These are phyloP conservation scores for Pichia gijzeniarum DNA, from an alignment of 805 yeast species.

Conservation along the genomic window DNA sequence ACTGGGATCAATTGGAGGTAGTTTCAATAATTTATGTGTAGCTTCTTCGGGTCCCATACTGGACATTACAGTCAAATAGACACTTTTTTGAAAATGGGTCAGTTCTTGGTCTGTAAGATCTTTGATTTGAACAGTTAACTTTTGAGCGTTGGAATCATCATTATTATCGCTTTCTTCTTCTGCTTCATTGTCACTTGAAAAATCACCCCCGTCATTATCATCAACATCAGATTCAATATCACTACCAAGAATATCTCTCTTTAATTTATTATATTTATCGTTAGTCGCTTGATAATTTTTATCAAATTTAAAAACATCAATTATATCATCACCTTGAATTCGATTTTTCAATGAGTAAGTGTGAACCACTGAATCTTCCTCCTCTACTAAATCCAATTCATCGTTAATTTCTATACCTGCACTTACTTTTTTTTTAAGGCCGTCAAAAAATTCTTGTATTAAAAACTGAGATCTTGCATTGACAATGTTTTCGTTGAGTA, in stretches of 20 bases:
- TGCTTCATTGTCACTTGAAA: conserved; percentile 19
- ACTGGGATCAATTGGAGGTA: conserved; percentile 35
- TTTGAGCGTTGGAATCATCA: conserved; percentile 17
- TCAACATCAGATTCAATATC: conserved; percentile 25
- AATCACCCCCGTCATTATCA: conserved; percentile 15
- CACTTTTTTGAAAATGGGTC: conserved; percentile 62
- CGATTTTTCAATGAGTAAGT: conserved; percentile 47
- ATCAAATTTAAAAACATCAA: conserved; percentile 48
- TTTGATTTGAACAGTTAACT: conserved; percentile 32
- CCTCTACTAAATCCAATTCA: conserved; percentile 56
- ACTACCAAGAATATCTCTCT: conserved; percentile 40
- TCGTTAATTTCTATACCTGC: conserved; percentile 35
- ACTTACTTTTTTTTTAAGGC: conserved; percentile 39
- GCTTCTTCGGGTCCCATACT: conserved; percentile 91
- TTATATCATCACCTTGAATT: conserved; percentile 37
- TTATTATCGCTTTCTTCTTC: conserved; percentile 22
- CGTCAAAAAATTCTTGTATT: conserved; percentile 46
- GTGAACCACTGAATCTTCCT: conserved; percentile 55
- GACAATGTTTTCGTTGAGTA: conserved; percentile 51
- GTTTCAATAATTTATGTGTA: conserved; percentile 69
- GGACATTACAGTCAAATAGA: conserved; percentile 81
- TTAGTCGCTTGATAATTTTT: conserved; percentile 45
- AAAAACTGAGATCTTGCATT: conserved; percentile 37
- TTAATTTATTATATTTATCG: conserved; percentile 37
- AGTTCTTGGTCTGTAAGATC: conserved; percentile 68